A percentile compares a stretch with the other conserved stretches of the same genome.
These are phyloP conservation scores for Fusarium paranaense DNA, from an alignment of 2,329 filamentous ascomycete genomes.

Conservation along the genomic window DNA sequence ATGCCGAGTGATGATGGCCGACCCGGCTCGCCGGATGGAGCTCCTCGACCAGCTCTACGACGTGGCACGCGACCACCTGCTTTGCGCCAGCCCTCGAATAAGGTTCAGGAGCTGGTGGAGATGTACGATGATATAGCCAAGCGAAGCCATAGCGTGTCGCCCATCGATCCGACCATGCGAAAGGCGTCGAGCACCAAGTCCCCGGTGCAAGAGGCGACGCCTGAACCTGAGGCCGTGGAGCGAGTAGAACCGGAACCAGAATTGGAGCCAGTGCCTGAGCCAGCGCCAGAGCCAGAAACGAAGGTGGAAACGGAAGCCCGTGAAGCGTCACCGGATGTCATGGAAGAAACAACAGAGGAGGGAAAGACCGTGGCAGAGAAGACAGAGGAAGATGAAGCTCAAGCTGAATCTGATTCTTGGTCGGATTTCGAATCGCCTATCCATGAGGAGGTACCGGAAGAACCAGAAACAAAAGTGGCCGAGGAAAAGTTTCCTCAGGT, in stretches of 20 bases:
- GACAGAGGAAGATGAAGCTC: neutral
- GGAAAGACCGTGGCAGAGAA: neutral
- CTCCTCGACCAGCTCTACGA: conserved; percentile 31
- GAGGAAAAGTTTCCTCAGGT: neutral
- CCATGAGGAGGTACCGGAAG: conserved; percentile 5
- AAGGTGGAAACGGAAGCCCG: neutral
- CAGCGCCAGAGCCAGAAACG: neutral
- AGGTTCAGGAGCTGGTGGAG: conserved; percentile 63
- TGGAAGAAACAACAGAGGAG: conserved; percentile 3
- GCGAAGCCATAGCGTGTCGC: conserved; percentile 34
- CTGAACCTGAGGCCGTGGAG: conserved; percentile 1
- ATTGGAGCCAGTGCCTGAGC: neutral
- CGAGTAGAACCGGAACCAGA: neutral
- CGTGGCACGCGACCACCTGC: conserved; percentile 11
- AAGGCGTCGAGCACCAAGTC: conserved; percentile 20
- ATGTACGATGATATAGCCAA: conserved; percentile 61
- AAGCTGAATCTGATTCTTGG: conserved; percentile 30
- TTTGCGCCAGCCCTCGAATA: conserved; percentile 51
- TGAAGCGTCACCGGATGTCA: neutral
- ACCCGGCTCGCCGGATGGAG: conserved; percentile 33
- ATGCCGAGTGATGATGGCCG: conserved; percentile 22
- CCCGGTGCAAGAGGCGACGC: conserved; percentile 2
- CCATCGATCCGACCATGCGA: conserved; percentile 33
- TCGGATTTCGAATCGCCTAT: conserved; percentile 33
- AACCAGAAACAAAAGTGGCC: neutral